These are phyloP conservation scores for Coprinopsis marcescibilis DNA, from an alignment of 768 basidiomycete species.

Conservation along the genomic window DNA sequence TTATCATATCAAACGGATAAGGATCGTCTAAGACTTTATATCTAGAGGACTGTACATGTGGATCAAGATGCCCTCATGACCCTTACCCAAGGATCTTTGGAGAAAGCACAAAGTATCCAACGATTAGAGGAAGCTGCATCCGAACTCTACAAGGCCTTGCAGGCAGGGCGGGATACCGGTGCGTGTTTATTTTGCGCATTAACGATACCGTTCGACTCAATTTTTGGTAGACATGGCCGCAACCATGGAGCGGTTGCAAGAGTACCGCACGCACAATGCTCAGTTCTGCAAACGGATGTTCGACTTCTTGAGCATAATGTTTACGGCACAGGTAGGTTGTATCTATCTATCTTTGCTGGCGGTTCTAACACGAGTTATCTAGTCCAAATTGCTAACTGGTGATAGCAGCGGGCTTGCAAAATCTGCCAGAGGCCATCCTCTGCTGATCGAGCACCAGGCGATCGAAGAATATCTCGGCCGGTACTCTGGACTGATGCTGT, in stretches of 20 bases:
- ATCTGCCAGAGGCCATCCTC: constrained; percentile 37
- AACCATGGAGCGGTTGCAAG: constrained; percentile 86
- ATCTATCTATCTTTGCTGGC: not conserved
- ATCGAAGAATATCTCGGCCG: constrained; percentile 82
- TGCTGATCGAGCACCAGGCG: constrained; percentile 56
- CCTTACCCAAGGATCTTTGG: constrained; percentile 86
- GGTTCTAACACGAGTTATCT: constrained; percentile 3
- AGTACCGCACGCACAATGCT: constrained; percentile 82
- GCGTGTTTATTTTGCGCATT: constrained; percentile 8
- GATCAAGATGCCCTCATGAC: constrained; percentile 65
- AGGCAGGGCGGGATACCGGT: constrained; percentile 88
- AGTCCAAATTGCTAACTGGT: constrained; percentile 68
- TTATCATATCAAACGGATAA: no score
- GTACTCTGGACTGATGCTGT: constrained; percentile 86
- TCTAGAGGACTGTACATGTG: constrained; percentile 93
- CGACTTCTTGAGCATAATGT: constrained; percentile 89
- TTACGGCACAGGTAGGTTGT: constrained; percentile 72
- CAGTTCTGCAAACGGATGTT: constrained; percentile 92
- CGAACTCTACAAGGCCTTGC: constrained; percentile 91
- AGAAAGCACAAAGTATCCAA: constrained; percentile 69
- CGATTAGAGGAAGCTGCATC: constrained; percentile 77
- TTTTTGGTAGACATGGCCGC: constrained; percentile 88
- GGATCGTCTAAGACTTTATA: not conserved
- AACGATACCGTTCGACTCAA: not conserved
- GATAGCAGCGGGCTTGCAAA: constrained; percentile 53